Evolutionary conservation across 805 yeast species (phyloP).

Genomic region (Tetrapisispora phaffii): DNA sequence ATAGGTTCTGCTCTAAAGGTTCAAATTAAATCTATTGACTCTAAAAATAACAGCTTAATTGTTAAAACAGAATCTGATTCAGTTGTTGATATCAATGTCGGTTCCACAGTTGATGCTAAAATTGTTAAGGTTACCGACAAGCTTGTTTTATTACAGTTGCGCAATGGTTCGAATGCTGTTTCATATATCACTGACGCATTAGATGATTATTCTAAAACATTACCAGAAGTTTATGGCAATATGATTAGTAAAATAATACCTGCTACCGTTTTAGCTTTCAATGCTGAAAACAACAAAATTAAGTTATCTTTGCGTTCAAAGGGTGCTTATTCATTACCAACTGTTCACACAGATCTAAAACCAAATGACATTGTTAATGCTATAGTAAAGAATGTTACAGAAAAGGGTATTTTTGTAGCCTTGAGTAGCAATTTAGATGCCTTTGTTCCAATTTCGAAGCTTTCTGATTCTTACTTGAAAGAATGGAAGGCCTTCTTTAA

Average conservation of each 20-base stretch:
- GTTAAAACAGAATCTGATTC: slow-evolving; percentile 41
- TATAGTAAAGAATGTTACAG: slow-evolving; percentile 63
- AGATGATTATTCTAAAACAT: slow-evolving; percentile 48
- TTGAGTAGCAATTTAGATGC: slow-evolving; percentile 65
- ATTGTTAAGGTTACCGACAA: slow-evolving; percentile 49
- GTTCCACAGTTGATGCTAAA: slow-evolving; percentile 50
- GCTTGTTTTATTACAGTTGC: slow-evolving; percentile 58
- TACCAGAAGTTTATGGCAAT: slow-evolving; percentile 39
- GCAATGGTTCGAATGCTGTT: slow-evolving; percentile 44
- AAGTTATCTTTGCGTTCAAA: slow-evolving; percentile 53
- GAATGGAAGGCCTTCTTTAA: slow-evolving; percentile 80
- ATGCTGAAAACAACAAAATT: slow-evolving; percentile 38
- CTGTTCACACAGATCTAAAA: slow-evolving; percentile 42
- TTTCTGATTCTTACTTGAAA: slow-evolving; percentile 70
- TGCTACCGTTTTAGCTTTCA: slow-evolving; percentile 41
- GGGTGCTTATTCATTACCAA: slow-evolving; percentile 41
- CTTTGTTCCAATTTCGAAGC: slow-evolving; percentile 68
- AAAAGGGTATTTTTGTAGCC: slow-evolving; percentile 68
- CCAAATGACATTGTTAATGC: slow-evolving; percentile 73
- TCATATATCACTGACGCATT: slow-evolving; percentile 71
- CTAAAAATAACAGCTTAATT: slow-evolving; percentile 40
- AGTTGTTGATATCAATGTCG: slow-evolving; percentile 43
- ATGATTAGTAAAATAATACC: slow-evolving; percentile 41
- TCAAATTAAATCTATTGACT: slow-evolving; percentile 43
- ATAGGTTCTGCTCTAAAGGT: slow-evolving; percentile 62